These are phyloP conservation scores for Omphalotus guepiniiformis DNA, from an alignment of 768 basidiomycete species.

Conservation along the genomic window DNA sequence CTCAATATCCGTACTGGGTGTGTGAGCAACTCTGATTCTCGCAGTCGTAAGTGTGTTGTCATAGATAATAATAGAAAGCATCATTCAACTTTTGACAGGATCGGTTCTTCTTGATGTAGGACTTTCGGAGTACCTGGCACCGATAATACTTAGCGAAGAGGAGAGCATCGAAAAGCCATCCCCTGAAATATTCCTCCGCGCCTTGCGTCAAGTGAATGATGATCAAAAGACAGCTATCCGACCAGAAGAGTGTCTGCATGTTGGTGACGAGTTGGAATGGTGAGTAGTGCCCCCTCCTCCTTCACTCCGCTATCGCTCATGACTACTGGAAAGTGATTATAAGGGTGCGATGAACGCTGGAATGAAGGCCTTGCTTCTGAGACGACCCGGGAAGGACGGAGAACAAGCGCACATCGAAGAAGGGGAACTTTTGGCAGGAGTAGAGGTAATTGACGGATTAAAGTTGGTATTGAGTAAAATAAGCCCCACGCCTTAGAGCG, in stretches of 20 bases:
- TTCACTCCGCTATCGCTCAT: too few species aligned
- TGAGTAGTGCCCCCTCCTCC: slow-evolving; percentile 25
- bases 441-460: slow-evolving; percentile 31
- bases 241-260: slow-evolving; percentile 52
- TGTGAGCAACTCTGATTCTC: slow-evolving; percentile 8
- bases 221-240: slow-evolving; percentile 21
- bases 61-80: background rate
- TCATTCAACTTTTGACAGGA: slow-evolving; percentile 24
- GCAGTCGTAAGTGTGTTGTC: slow-evolving; percentile 5
- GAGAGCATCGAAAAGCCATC: slow-evolving; percentile 69
- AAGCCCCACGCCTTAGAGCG: too few species aligned
- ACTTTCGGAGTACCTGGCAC: slow-evolving; percentile 42
- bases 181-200: slow-evolving; percentile 49
- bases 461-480: slow-evolving; percentile 11
- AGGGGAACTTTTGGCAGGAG: slow-evolving; percentile 35
- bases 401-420: slow-evolving; percentile 39
- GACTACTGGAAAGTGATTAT: slow-evolving; percentile 40
- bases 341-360: slow-evolving; percentile 53
- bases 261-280: slow-evolving; percentile 73
- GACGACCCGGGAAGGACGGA: slow-evolving; percentile 40
- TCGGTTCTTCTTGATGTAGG: slow-evolving; percentile 57
- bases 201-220: slow-evolving; percentile 31
- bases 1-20: slow-evolving; percentile 1
- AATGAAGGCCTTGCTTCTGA: slow-evolving; percentile 53
- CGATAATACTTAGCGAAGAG: slow-evolving; percentile 67